Base-by-base conservation (phyloP, 768 basidiomycete genomes). In the Suillus weaverae region DNA sequence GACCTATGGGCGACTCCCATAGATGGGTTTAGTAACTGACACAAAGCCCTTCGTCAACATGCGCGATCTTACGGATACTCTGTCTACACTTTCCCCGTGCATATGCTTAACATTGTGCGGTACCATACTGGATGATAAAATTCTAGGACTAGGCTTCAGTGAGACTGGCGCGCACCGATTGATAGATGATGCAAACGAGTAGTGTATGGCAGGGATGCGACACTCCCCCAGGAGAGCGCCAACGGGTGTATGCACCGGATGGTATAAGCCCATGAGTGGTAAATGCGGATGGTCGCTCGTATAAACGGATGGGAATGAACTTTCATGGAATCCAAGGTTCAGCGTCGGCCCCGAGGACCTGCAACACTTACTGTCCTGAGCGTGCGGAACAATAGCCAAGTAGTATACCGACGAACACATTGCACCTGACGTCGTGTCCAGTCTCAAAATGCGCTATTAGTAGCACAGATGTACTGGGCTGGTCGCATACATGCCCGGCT, bases 391-490 rank as follows among this genome's bases (percentile, higher is more conserved):
- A 20, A 72, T 69, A 6, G 78, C 77, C 46, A 83, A 72, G 70
- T 76, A 72, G 68, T 79, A 80, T 10, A 79, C 68, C 8, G 72
- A 62, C 3, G 73, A 74, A 3, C 79, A 75, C 30, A 81, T 70
- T 11, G 77, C 78, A 26, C 80, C 79, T 7, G 79, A 73, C 4
- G 78, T 78, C 1, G 78, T 81, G 53, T 79, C 79, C 76, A 78
- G 43, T 26, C 18, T 62, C 9, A 2, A 44, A 48, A 30, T 9
- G 20, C 61, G 26, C 33, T 62, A n/a, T 22, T n/a, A 46, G 44
- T 46, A 46, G 44, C 44, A n/a, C 44, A 22, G 44, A 46, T 10
- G 44, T 46, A n/a, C n/a, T 20, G n/a, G 9, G 9, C 4, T 14
- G 35, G 56, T 33, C 33, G 67, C 73, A 38, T 62, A 80, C 79